Conservation (phyloP, 192 early-diverging fungal genomes). For the Coemansia aciculifera region DNA sequence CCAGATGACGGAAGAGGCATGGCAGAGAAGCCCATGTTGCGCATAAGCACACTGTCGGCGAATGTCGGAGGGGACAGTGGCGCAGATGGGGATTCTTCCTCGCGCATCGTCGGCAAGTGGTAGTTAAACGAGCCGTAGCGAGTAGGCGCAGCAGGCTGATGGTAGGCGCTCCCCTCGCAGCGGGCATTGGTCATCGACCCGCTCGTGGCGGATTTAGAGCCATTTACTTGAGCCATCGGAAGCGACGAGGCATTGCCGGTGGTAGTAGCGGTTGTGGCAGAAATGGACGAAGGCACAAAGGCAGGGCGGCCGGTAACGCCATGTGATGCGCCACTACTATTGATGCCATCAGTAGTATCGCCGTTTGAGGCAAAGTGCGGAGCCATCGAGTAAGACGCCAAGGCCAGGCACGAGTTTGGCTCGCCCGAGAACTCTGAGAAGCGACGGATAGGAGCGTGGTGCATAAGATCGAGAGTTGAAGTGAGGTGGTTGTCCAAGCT, state of each 20-base stretch:
- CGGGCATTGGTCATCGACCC: neutral
- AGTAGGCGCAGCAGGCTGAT: neutral
- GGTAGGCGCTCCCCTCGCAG: neutral
- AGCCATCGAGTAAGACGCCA: conserved; percentile 40
- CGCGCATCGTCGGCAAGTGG: conserved; percentile 50
- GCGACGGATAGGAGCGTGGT: conserved; percentile 19
- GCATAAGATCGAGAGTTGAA: conserved; percentile 16
- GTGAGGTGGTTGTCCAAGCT: conserved; percentile 46
- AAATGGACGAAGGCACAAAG: neutral
- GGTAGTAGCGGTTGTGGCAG: neutral
- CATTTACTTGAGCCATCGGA: neutral
- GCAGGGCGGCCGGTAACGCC: conserved; percentile 9
- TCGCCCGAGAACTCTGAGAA: conserved; percentile 36
- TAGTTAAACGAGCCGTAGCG: conserved; percentile 33
- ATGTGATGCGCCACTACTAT: conserved; percentile 34
- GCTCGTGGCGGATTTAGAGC: neutral
- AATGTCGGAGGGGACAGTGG: conserved; percentile 9
- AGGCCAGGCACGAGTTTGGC: conserved; percentile 14
- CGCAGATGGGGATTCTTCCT: conserved; percentile 28
- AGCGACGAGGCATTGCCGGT: conserved; percentile 13
- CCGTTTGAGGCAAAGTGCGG: conserved; percentile 13
- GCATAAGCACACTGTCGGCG: conserved; percentile 32
- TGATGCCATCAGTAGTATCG: conserved; percentile 14
- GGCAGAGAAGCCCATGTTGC: conserved; percentile 34
- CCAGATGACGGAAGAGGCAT: conserved; percentile 9